These are phyloP conservation scores for Sugiyamaella japonica DNA, from an alignment of 1,139 yeast genomes.

Conservation along the genomic window DNA sequence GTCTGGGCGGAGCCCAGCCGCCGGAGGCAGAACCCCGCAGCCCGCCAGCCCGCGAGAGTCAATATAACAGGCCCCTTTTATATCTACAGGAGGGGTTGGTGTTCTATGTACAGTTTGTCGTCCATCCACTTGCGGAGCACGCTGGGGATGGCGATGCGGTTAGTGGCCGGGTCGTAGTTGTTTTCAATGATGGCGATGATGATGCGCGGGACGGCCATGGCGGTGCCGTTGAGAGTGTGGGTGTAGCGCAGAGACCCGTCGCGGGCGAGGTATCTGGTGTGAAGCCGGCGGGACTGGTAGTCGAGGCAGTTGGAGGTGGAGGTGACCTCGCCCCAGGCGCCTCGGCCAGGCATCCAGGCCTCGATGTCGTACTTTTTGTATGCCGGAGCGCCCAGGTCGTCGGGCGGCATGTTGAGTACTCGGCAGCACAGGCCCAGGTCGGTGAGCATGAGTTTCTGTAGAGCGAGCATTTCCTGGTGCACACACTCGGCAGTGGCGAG, in stretches of 20 bases:
- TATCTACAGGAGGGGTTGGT: slow-evolving; percentile 1
- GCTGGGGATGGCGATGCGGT: slow-evolving; percentile 63
- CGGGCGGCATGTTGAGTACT: slow-evolving; percentile 83
- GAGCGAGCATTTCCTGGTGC: slow-evolving; percentile 53
- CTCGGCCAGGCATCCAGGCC: slow-evolving; percentile 98
- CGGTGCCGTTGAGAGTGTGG: slow-evolving; percentile 92
- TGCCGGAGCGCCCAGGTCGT: slow-evolving; percentile 94
- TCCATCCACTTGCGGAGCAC: slow-evolving; percentile 52
- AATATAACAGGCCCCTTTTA: too few species aligned
- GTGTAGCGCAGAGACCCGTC: slow-evolving; percentile 49
- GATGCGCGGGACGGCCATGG: slow-evolving; percentile 91
- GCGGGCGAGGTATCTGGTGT: slow-evolving; percentile 51
- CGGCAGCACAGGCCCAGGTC: slow-evolving; percentile 79
- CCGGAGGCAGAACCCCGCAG: too few species aligned
- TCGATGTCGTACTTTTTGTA: slow-evolving; percentile 89
- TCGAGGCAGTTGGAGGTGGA: slow-evolving; percentile 93
- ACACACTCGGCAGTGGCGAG: slow-evolving; percentile 45
- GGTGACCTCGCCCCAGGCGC: slow-evolving; percentile 88
- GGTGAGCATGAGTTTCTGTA: slow-evolving; percentile 64
- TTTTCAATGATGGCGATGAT: slow-evolving; percentile 87
- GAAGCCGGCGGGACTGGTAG: slow-evolving; percentile 82
- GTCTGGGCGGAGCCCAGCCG: too few species aligned
- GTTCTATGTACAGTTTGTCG: slow-evolving; percentile 36
- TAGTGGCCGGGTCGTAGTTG: slow-evolving; percentile 60
- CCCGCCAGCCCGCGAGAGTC: background rate